These are phyloP conservation scores for Boletus edulis DNA, from an alignment of 768 basidiomycete species.

Conservation along the genomic window DNA sequence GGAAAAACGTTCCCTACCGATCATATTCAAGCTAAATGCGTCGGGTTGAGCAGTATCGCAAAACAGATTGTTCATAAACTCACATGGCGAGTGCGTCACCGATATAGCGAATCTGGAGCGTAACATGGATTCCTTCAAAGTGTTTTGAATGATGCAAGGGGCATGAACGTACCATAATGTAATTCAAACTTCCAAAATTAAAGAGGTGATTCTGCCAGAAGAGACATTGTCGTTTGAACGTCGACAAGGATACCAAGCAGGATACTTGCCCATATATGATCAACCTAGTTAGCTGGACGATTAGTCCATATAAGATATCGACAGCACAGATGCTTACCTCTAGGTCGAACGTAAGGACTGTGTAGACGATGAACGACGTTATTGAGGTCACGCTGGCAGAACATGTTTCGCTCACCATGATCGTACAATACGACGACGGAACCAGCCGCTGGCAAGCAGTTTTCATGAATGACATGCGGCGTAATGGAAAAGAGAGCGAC, in stretches of 20 bases:
- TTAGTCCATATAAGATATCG: neutral
- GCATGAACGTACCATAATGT: conserved; percentile 17
- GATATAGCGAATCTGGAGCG: conserved; percentile 22
- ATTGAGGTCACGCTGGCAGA: neutral
- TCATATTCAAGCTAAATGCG: conserved; percentile 7
- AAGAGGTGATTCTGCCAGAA: conserved; percentile 1
- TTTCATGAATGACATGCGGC: neutral
- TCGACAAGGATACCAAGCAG: neutral
- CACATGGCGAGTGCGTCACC: conserved; percentile 20
- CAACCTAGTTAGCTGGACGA: conserved; percentile 3
- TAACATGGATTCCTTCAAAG: neutral
- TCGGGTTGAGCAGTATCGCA: neutral
- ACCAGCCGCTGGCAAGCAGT: conserved; percentile 3
- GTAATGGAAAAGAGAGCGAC: neutral
- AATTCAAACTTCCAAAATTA: conserved; percentile 17
- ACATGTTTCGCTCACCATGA: conserved; percentile 7
- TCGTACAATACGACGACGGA: conserved; percentile 17
- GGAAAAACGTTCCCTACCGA: neutral
- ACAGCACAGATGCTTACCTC: conserved; percentile 9
- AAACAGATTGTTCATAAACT: neutral
- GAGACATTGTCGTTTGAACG: neutral
- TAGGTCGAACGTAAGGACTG: conserved; percentile 14
- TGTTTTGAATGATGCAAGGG: neutral
- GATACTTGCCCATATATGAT: conserved; percentile 20
- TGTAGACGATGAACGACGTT: neutral